Evolutionary conservation across 1,284 basidiomycete species (phyloP), one percentile per base, ranked within the genome.

Genomic region (Termitomyces sp.): DNA sequence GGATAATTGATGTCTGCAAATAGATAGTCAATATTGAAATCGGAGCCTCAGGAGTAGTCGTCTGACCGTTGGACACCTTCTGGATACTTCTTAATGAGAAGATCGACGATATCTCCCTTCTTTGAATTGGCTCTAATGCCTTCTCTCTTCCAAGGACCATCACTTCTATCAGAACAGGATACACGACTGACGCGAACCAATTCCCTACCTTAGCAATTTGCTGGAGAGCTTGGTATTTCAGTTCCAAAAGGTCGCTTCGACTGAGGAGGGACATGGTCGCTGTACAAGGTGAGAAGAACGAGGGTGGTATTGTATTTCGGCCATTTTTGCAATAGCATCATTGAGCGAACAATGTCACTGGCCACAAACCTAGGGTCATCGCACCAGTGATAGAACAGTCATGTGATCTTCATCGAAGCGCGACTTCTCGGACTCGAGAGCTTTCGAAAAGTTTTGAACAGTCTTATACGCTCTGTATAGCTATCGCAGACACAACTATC

Each of bases 51-150:
- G 14, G 3, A 21, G 28, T 14, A 26, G n/a, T 24, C 21, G 21
- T 5, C 55, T 46, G 24, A 60, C 60, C 55, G 53, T 19, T 60
- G 59, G 26, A 63, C 59, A 33, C 64, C 62, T 4, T 57, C 50
- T 19, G 65, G 65, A 52, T 60, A 59, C 53, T 62, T 64, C 37
- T 53, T 43, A 18, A 68, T 41, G 14, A 71, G 57, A 19, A 57
- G 49, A 8, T 49, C 28, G 21, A 69, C 64, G n/a, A 72, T 66
- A n/a, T 49, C 49, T 10, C 53, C 45, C 13, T 59, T 64, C 55
- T 64, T 69, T 5, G 39, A 47, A 46, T 67, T 69, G 4, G 66
- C 68, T 57, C 62, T 68, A 26, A 72, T 49, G 16, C 58, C 58
- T 49, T 62, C 55, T 42, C 48, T 57, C 64, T 66, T 45, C 18